Conservation (phyloP, 2,329 filamentous ascomycete species). For the Zelopaecilomyces penicillatus region DNA sequence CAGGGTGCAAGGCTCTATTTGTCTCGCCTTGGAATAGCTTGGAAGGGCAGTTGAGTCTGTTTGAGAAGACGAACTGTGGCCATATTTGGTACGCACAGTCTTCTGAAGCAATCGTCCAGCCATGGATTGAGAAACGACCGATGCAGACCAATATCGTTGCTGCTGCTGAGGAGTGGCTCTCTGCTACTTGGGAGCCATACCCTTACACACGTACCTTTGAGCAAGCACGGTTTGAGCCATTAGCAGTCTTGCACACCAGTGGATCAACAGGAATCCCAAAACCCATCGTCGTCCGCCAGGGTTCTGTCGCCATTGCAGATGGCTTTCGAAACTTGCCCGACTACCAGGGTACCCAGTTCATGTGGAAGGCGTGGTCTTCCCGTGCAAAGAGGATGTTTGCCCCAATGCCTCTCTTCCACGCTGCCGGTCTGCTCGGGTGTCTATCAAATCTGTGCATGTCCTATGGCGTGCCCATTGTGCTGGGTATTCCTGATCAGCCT, state of each 20-base stretch:
- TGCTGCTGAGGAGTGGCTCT: neutral
- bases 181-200: neutral
- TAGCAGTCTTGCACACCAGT: conserved; percentile 9
- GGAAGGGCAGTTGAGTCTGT: conserved; percentile 3
- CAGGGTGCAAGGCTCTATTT: conserved; percentile 8
- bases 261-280: conserved; percentile 9
- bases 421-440: conserved; percentile 21
- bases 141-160: neutral
- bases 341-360: conserved; percentile 12
- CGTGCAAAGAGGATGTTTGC: conserved; percentile 1
- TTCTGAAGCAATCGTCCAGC: neutral
- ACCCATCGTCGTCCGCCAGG: conserved; percentile 30
- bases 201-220: conserved; percentile 8
- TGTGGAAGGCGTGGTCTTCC: conserved; percentile 5
- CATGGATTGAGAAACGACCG: neutral
- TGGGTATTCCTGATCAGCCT: conserved; percentile 24
- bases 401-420: conserved; percentile 31
- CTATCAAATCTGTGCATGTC: conserved; percentile 19
- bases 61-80: neutral
- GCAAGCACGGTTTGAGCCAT: conserved; percentile 7
- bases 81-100: neutral
- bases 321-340: conserved; percentile 16
- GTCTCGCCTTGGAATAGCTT: conserved; percentile 9
- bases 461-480: conserved; percentile 15
- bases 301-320: conserved; percentile 28